Percentiles rank a stretch among this genome's conserved stretches.
phyloP scores from a whole-genome alignment of 164 flowering plant genomes.

The Vitis vinifera region ASM3070453v1 NC_081808.1:4848501-4849000 shows the following conservation, averaged over 20 bases:
- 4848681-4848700: constrained; percentile 70
- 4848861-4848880: too few species aligned
- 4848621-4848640: background rate
- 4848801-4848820: background rate
- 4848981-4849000: too few species aligned
- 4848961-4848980: too few species aligned
- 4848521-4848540: too few species aligned
- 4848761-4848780: constrained; percentile 53
- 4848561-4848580: too few species aligned
- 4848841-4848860: too few species aligned
- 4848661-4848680: constrained; percentile 67
- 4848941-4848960: too few species aligned
- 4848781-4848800: constrained; percentile 20
- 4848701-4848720: constrained; percentile 62
- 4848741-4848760: constrained; percentile 33
- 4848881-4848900: too few species aligned
- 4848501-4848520: too few species aligned
- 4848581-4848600: background rate
- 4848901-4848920: background rate
- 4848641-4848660: constrained; percentile 39
- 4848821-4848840: background rate
- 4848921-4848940: background rate
- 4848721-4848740: constrained; percentile 44
- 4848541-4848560: too few species aligned
- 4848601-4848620: too few species aligned